Evolutionary conservation across 78 protist species (phyloP).

Genomic region (Acrasis kona): DNA sequence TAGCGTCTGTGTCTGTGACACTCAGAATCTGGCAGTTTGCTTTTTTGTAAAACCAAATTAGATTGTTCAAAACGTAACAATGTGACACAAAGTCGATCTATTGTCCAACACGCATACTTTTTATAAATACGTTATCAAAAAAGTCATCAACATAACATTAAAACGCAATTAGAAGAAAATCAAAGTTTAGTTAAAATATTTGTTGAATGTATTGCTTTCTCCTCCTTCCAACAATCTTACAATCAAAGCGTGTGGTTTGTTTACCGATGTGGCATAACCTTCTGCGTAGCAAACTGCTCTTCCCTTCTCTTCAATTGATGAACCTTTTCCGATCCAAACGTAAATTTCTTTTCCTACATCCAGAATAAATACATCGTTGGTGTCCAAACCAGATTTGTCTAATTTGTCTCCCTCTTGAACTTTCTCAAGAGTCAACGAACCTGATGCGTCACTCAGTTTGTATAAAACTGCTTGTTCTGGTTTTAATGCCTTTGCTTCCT

Average conservation of each 20-base stretch:
- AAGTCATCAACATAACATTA: too few relatives aligned
- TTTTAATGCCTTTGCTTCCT: neutral
- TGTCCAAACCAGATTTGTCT: neutral
- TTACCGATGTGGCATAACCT: neutral
- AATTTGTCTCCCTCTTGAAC: neutral
- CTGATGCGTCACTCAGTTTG: neutral
- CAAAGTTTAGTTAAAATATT: neutral
- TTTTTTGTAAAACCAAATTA: too few relatives aligned
- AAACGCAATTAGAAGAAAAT: too few relatives aligned
- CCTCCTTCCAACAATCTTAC: neutral
- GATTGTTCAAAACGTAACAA: too few relatives aligned
- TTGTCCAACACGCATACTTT: too few relatives aligned
- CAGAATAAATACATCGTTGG: constrained; percentile 21
- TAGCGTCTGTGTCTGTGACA: too few relatives aligned
- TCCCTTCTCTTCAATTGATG: constrained; percentile 4
- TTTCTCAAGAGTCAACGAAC: neutral
- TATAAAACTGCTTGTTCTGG: neutral
- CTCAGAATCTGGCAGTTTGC: too few relatives aligned
- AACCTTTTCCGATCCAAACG: constrained; percentile 28
- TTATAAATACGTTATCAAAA: too few relatives aligned
- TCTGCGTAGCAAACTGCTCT: constrained; percentile 6
- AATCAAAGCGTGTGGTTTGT: neutral
- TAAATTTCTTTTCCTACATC: constrained; percentile 22
- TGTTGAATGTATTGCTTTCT: neutral
- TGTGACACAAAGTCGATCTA: too few relatives aligned